A percentile compares a stretch with the other conserved stretches of the same genome.
phyloP scores from a whole-genome alignment of 2,329 filamentous ascomycete genomes.

The Mariannaea elegans region DNA sequence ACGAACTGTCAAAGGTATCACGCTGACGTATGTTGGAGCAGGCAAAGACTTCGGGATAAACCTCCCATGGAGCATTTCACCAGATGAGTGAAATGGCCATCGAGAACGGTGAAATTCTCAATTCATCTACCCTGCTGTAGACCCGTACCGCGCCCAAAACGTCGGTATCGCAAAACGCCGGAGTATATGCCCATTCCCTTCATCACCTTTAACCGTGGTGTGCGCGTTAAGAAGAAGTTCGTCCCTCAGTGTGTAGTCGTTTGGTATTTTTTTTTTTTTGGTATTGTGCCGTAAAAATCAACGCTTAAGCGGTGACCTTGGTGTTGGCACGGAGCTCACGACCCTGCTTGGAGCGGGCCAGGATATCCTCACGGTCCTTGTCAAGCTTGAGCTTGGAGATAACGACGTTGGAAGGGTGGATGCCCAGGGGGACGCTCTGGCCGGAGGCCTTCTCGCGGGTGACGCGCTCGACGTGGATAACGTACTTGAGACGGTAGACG shows the following conservation, averaged over 20 bases:
- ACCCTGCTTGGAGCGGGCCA: constrained; percentile 84
- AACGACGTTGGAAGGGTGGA: constrained; percentile 96
- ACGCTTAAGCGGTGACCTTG: constrained; percentile 67
- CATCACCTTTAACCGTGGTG: constrained; percentile 37
- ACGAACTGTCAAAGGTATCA: constrained; percentile 21
- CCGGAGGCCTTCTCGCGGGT: constrained; percentile 97
- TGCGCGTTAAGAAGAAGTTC: constrained; percentile 31
- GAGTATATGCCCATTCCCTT: constrained; percentile 50
- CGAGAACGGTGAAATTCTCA: constrained; percentile 61
- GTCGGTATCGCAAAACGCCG: constrained; percentile 48
- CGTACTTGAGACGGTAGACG: constrained; percentile 98
- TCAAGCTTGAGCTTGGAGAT: constrained; percentile 99
- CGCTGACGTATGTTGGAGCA: constrained; percentile 33
- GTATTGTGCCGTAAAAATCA: constrained; percentile 27
- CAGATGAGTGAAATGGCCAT: constrained; percentile 76
- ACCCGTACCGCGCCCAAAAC: constrained; percentile 42
- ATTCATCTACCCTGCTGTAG: constrained; percentile 53
- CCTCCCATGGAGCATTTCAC: constrained; percentile 82
- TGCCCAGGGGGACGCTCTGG: constrained; percentile 92
- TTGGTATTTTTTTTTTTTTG: constrained; percentile 33
- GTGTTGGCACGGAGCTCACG: constrained; percentile 79
- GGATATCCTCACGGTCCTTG: constrained; percentile 90
- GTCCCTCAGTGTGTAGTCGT: constrained; percentile 33
- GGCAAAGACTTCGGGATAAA: constrained; percentile 70
- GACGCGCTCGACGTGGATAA: constrained; percentile 96